Percentiles rank a stretch among this genome's conserved stretches.
Conservation (phyloP, 2,329 filamentous ascomycete species). For the Gyromitra esculenta region DNA sequence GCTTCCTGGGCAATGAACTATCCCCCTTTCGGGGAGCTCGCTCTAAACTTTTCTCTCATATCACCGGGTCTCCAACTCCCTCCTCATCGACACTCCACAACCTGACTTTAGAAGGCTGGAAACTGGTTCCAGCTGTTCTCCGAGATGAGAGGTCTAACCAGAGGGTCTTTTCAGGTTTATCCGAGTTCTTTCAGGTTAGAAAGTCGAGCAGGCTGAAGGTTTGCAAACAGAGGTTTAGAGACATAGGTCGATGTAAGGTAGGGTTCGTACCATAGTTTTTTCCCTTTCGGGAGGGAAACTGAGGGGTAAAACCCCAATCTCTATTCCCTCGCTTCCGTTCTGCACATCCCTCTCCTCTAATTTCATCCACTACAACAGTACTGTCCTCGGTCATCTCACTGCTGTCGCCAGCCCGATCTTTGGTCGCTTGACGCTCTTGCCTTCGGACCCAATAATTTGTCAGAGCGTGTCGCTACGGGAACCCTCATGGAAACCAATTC, state of each 20-base stretch:
- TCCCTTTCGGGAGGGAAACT: constrained; percentile 39
- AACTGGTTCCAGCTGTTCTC: constrained; percentile 40
- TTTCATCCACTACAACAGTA: constrained; percentile 10
- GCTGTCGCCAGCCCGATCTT: not conserved
- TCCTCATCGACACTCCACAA: constrained; percentile 2
- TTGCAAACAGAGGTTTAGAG: constrained; percentile 3
- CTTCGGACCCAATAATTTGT: not conserved
- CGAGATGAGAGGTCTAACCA: constrained; percentile 5
- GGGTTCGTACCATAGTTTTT: constrained; percentile 37
- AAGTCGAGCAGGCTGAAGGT: not conserved
- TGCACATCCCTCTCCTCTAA: constrained; percentile 8
- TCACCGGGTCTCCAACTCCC: constrained; percentile 10
- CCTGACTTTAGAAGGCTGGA: not conserved
- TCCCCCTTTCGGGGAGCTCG: constrained; percentile 13
- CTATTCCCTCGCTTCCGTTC: constrained; percentile 20
- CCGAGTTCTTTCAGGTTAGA: not conserved
- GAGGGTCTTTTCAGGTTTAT: constrained; percentile 3
- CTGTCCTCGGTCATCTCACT: not conserved
- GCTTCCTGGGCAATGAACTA: constrained; percentile 1
- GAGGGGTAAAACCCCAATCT: constrained; percentile 46
- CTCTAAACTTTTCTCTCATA: not conserved
- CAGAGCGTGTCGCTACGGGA: not conserved
- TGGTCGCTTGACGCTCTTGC: not conserved
- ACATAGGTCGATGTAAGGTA: not conserved
- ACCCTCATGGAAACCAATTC: constrained; percentile 7